phyloP scores from a whole-genome alignment of 2,329 filamentous ascomycete genomes.

The Tolypocladium ovalisporum region DNA sequence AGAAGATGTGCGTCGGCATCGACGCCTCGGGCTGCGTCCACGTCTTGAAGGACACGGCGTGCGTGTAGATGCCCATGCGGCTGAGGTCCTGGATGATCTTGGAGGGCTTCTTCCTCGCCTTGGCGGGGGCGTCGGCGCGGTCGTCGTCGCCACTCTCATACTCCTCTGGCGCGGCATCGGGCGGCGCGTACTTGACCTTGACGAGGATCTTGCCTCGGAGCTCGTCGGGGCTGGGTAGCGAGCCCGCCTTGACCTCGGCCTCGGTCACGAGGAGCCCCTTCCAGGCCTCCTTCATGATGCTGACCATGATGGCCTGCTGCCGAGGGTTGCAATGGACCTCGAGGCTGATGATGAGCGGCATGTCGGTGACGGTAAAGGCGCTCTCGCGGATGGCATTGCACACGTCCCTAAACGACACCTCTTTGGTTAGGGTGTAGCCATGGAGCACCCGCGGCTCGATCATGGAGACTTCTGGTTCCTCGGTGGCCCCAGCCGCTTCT shows the following conservation, averaged over 20 bases:
- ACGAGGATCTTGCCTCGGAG: constrained; percentile 71
- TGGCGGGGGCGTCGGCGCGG: constrained; percentile 27
- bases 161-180: constrained; percentile 18
- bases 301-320: constrained; percentile 85
- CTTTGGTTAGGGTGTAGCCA: constrained; percentile 82
- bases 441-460: constrained; percentile 72
- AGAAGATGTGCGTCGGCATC: constrained; percentile 61
- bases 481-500: constrained; percentile 4
- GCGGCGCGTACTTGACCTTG: constrained; percentile 64
- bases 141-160: constrained; percentile 22
- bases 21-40: constrained; percentile 60
- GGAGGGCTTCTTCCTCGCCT: constrained; percentile 34
- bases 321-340: constrained; percentile 75
- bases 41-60: constrained; percentile 70
- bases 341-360: constrained; percentile 87
- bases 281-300: constrained; percentile 84
- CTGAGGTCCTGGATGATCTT: constrained; percentile 67
- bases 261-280: constrained; percentile 55
- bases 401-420: constrained; percentile 77
- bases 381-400: constrained; percentile 70
- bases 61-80: constrained; percentile 70
- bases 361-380: constrained; percentile 62
- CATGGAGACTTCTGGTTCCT: constrained; percentile 17
- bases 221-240: constrained; percentile 57
- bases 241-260: constrained; percentile 31